These are phyloP conservation scores for Catharanthus roseus DNA, from an alignment of 257 asterid genomes.

Conservation along the genomic window DNA sequence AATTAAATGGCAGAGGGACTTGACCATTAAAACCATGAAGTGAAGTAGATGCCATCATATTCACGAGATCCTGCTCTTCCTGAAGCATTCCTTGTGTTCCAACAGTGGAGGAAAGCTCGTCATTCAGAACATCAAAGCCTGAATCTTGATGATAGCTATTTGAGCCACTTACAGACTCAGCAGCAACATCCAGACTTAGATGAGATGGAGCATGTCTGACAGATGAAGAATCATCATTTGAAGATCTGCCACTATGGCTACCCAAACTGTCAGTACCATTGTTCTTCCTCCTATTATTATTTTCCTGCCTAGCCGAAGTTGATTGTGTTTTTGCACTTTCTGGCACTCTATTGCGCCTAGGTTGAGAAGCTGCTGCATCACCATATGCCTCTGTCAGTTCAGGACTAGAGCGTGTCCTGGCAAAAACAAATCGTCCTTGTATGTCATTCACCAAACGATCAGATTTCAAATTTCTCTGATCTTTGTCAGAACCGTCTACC, in stretches of 20 bases:
- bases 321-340: slow-evolving; percentile 43
- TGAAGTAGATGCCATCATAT: slow-evolving; percentile 81
- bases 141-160: slow-evolving; percentile 44
- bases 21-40: slow-evolving; percentile 71
- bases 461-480: slow-evolving; percentile 45
- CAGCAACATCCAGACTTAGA: slow-evolving; percentile 40
- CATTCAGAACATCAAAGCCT: slow-evolving; percentile 45
- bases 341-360: slow-evolving; percentile 33
- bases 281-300: slow-evolving; percentile 43
- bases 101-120: slow-evolving; percentile 50
- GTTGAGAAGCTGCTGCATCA: slow-evolving; percentile 39
- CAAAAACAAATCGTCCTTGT: slow-evolving; percentile 59
- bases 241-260: slow-evolving; percentile 38
- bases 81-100: slow-evolving; percentile 57
- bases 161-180: slow-evolving; percentile 48
- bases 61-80: slow-evolving; percentile 83
- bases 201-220: slow-evolving; percentile 35
- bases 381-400: slow-evolving; percentile 77
- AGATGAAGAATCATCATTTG: slow-evolving; percentile 35
- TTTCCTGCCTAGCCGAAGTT: slow-evolving; percentile 38
- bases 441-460: slow-evolving; percentile 50
- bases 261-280: slow-evolving; percentile 45
- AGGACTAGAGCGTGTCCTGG: slow-evolving; percentile 88
- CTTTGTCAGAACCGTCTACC: slow-evolving; percentile 41
- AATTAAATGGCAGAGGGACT: slow-evolving; percentile 56